Evolutionary conservation across 2,329 filamentous ascomycete genomes (phyloP).

Genomic region (Ascochyta pisi): DNA sequence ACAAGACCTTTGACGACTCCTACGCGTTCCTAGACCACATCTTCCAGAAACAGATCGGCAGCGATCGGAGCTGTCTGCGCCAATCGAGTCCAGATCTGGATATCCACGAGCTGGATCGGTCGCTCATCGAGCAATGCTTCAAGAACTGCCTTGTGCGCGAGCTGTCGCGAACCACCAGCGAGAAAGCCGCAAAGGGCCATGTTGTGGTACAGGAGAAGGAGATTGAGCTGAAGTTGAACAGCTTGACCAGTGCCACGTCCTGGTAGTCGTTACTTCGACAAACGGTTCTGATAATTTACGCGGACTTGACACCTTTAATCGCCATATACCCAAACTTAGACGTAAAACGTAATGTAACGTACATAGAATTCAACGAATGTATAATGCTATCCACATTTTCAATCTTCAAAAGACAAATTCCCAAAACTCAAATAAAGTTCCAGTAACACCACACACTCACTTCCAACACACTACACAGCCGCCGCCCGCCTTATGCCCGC

Average conservation of each 20-base stretch:
- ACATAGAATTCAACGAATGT: neutral
- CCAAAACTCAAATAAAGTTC: too few relatives aligned
- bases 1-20: conserved; percentile 45
- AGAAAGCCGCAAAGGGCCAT: conserved; percentile 18
- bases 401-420: neutral
- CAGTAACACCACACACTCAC: neutral
- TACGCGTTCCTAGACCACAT: conserved; percentile 47
- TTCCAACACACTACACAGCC: neutral
- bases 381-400: neutral
- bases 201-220: conserved; percentile 23
- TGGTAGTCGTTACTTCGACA: conserved; percentile 1
- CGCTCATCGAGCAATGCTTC: conserved; percentile 39
- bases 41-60: conserved; percentile 45
- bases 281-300: too few relatives aligned
- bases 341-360: conserved; percentile 8
- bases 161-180: conserved; percentile 29
- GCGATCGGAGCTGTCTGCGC: conserved; percentile 39
- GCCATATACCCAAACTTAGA: conserved; percentile 8
- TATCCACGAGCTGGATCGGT: conserved; percentile 30
- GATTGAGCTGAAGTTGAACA: conserved; percentile 13
- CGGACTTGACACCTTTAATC: neutral
- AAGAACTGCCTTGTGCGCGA: conserved; percentile 43
- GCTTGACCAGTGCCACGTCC: conserved; percentile 10
- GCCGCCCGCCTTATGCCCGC: conserved; percentile 2
- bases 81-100: conserved; percentile 27